Percentiles rank a stretch among this genome's conserved stretches.
These are phyloP conservation scores for Cercospora zeina DNA, from an alignment of 2,329 filamentous ascomycete species.

Conservation along the genomic window DNA sequence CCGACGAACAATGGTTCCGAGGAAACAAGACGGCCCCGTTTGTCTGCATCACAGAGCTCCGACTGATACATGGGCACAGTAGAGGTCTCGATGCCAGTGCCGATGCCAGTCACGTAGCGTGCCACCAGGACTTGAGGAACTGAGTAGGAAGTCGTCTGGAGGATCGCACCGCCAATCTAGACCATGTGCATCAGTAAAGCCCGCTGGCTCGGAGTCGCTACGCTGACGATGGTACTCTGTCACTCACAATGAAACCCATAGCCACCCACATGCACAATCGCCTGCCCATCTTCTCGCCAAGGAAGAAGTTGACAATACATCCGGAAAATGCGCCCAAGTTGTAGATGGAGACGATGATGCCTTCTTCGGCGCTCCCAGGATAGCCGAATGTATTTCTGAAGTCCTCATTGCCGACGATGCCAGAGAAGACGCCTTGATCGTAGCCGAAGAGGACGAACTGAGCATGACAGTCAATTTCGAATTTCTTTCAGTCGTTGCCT, in stretches of 20 bases:
- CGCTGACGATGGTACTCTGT: neutral
- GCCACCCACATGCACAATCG: conserved; percentile 52
- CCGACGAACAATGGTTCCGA: conserved; percentile 42
- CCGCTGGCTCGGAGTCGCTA: neutral
- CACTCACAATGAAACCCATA: conserved; percentile 45
- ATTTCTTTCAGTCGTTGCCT: neutral
- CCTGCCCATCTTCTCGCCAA: conserved; percentile 53
- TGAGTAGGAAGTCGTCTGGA: conserved; percentile 50
- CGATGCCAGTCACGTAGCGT: conserved; percentile 52
- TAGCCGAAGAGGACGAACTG: conserved; percentile 40
- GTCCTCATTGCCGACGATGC: conserved; percentile 46
- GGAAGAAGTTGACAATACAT: conserved; percentile 51
- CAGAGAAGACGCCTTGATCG: conserved; percentile 39
- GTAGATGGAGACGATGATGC: conserved; percentile 54
- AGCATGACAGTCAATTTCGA: conserved; percentile 9
- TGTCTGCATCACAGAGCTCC: conserved; percentile 40
- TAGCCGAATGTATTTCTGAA: conserved; percentile 46
- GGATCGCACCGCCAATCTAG: conserved; percentile 46
- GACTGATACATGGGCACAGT: conserved; percentile 49
- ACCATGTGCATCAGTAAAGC: neutral
- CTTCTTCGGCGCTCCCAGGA: conserved; percentile 43
- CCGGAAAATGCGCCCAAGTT: conserved; percentile 63
- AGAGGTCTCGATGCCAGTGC: conserved; percentile 50
- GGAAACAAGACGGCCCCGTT: conserved; percentile 39
- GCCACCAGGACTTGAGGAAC: conserved; percentile 51